Conservation (phyloP, 2,329 filamentous ascomycete species). For the Aspergillus brunneoviolaceus region DNA sequence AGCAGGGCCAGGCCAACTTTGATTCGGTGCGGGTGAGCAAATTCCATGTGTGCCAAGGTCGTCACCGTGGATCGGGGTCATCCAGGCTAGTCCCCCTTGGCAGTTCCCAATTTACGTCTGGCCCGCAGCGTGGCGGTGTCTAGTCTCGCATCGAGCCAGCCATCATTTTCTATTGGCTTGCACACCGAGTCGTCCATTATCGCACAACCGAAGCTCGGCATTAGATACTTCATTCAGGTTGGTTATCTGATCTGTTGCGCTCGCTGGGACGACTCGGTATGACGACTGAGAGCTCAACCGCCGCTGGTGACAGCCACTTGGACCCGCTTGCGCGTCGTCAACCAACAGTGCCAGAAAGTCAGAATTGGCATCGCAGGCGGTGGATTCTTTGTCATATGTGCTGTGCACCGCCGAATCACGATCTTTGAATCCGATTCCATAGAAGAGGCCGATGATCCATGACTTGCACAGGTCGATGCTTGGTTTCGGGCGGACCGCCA, state of each 20-base stretch:
- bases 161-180: not conserved
- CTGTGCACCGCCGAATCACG: not conserved
- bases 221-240: not conserved
- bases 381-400: not conserved
- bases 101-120: not conserved
- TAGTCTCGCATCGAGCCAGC: not conserved
- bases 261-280: not conserved
- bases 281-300: not conserved
- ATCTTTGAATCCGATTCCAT: not conserved
- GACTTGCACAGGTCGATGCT: not conserved
- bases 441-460: not conserved
- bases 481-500: not conserved
- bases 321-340: constrained; percentile 3
- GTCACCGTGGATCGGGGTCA: constrained; percentile 8
- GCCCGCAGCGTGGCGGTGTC: constrained; percentile 1
- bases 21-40: not conserved
- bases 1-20: not conserved
- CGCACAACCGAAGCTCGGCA: not conserved
- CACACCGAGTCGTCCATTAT: not conserved
- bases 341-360: not conserved
- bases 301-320: not conserved
- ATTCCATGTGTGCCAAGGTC: constrained; percentile 12
- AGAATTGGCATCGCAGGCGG: not conserved
- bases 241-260: constrained; percentile 2
- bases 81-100: not conserved